Conservation (phyloP, 305 asterid genomes). For the Withania somnifera region DNA sequence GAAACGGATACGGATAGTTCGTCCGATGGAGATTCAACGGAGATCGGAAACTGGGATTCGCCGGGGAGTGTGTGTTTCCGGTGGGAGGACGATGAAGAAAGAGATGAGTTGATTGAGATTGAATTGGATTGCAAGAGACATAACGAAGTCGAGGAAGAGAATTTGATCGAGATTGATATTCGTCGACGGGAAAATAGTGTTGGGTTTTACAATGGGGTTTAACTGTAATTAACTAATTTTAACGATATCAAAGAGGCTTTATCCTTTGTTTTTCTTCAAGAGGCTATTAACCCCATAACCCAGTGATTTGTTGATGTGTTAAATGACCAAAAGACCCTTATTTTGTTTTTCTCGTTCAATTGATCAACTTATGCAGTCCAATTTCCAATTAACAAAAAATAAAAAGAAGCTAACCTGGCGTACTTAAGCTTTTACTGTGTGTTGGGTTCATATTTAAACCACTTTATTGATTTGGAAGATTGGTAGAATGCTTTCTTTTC, state of each 20-base stretch:
- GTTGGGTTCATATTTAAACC: too few relatives aligned
- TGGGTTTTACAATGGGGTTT: not conserved
- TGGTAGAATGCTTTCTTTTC: not conserved
- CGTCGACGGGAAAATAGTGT: not conserved
- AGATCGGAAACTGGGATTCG: conserved; percentile 28
- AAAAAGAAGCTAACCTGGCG: too few relatives aligned
- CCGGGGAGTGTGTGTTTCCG: conserved; percentile 34
- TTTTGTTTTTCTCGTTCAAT: not conserved
- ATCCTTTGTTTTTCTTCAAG: not conserved
- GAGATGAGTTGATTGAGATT: conserved; percentile 65
- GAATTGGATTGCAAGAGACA: conserved; percentile 36
- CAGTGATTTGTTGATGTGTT: not conserved
- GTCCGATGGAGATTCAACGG: conserved; percentile 42
- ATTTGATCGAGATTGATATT: conserved; percentile 63
- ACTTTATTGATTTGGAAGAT: not conserved
- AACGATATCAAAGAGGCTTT: not conserved
- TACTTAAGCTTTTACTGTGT: too few relatives aligned
- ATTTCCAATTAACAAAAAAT: too few relatives aligned
- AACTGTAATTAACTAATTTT: conserved; percentile 3
- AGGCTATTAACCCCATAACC: not conserved
- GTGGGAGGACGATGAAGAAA: conserved; percentile 52
- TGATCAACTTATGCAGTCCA: not conserved
- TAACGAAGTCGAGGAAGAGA: conserved; percentile 56
- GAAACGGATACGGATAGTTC: conserved; percentile 47
- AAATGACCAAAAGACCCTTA: not conserved